These are phyloP conservation scores for Phytopythium montanum DNA, from an alignment of 352 stramenopile species.

Conservation along the genomic window DNA sequence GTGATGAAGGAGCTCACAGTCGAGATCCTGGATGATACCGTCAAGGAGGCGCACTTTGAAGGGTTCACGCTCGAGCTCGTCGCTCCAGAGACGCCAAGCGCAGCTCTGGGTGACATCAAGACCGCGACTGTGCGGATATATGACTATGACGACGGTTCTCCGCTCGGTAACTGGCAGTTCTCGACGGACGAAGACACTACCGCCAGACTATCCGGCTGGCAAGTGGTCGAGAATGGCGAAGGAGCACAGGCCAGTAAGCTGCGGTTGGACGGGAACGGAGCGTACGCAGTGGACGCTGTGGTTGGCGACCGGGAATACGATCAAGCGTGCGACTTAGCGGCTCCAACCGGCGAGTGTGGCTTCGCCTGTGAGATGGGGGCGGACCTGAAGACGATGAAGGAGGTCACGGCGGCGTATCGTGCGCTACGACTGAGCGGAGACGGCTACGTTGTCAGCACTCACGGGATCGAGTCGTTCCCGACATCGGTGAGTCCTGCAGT, in stretches of 20 bases:
- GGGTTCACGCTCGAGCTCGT: conserved; percentile 36
- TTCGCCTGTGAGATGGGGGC: conserved; percentile 51
- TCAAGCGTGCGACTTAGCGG: conserved; percentile 54
- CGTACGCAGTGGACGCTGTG: conserved; percentile 58
- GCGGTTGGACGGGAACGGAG: conserved; percentile 44
- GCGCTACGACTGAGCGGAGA: conserved; percentile 32
- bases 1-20: conserved; percentile 38
- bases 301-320: conserved; percentile 64
- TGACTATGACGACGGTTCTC: conserved; percentile 42
- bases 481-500: conserved; percentile 21
- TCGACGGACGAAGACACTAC: neutral
- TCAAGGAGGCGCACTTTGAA: conserved; percentile 51
- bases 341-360: conserved; percentile 41
- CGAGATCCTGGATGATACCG: conserved; percentile 38
- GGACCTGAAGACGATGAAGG: conserved; percentile 16
- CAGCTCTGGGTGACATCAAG: conserved; percentile 27
- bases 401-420: conserved; percentile 19
- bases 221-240: conserved; percentile 47
- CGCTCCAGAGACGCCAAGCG: conserved; percentile 18
- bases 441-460: conserved; percentile 39
- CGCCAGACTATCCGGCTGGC: conserved; percentile 28
- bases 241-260: conserved; percentile 7
- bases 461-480: conserved; percentile 32
- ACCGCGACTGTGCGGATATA: conserved; percentile 49
- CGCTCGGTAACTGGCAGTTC: conserved; percentile 32